These are phyloP conservation scores for Torrubiella hemipterigena DNA, from an alignment of 2,329 filamentous ascomycete genomes.

Conservation along the genomic window DNA sequence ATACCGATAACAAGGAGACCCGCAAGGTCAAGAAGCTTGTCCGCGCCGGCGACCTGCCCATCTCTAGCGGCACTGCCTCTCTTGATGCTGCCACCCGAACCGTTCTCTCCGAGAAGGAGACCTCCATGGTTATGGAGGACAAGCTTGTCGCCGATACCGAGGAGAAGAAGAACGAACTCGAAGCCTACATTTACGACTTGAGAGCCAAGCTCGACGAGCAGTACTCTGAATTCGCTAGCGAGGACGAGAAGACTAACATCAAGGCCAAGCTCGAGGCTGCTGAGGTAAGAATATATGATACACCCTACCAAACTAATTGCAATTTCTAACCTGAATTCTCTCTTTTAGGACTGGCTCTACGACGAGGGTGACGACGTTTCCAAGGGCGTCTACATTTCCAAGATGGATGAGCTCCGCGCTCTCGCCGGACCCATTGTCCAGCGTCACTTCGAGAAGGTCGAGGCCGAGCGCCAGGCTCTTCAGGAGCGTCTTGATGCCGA, in stretches of 20 bases:
- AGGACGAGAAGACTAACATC: constrained; percentile 85
- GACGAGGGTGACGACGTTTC: constrained; percentile 91
- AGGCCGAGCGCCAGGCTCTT: constrained; percentile 69
- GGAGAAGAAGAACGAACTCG: constrained; percentile 99
- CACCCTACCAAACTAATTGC: neutral
- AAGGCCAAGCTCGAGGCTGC: constrained; percentile 69
- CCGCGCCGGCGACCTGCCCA: constrained; percentile 87
- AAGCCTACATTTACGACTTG: constrained; percentile 94
- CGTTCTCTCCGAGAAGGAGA: constrained; percentile 67
- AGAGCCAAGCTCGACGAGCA: constrained; percentile 90
- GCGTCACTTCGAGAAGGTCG: constrained; percentile 89
- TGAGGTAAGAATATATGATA: constrained; percentile 56
- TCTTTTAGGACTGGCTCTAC: constrained; percentile 82
- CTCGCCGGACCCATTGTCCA: constrained; percentile 85
- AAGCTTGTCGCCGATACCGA: constrained; percentile 97
- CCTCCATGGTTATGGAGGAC: constrained; percentile 90
- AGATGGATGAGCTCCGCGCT: constrained; percentile 89
- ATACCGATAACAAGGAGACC: constrained; percentile 64
- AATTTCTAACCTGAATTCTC: neutral
- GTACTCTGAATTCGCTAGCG: constrained; percentile 77
- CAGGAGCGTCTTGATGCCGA: constrained; percentile 70
- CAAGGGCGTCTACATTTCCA: constrained; percentile 87
- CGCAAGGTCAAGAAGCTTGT: constrained; percentile 99
- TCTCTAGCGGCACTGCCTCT: constrained; percentile 71
- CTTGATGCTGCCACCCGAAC: constrained; percentile 60